Evolutionary conservation across 1,284 basidiomycete species (phyloP).

Genomic region (Inonotus obliquus): DNA sequence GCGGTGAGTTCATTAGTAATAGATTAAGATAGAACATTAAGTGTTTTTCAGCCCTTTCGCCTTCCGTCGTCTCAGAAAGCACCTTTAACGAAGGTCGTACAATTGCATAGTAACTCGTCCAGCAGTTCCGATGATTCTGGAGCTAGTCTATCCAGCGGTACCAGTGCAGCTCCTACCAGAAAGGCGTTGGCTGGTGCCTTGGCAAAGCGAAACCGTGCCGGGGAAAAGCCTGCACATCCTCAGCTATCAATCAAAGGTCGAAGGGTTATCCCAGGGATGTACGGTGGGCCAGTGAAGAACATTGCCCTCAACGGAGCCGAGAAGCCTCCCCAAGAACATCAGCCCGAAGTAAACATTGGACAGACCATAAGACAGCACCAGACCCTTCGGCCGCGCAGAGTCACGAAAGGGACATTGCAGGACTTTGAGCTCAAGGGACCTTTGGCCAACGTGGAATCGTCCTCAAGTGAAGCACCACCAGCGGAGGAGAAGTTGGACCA

Average conservation of each 20-base stretch:
- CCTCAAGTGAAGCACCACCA: slow-evolving; percentile 5
- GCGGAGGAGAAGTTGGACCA: background rate
- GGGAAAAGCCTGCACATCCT: slow-evolving; percentile 25
- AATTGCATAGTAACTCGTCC: slow-evolving; percentile 2
- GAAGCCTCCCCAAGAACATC: slow-evolving; percentile 4
- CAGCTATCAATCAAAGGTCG: slow-evolving; percentile 28
- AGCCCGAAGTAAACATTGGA: slow-evolving; percentile 18
- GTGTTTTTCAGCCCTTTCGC: background rate
- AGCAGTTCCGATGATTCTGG: slow-evolving; percentile 17
- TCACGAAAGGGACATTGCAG: slow-evolving; percentile 20
- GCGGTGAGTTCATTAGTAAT: slow-evolving; percentile 4
- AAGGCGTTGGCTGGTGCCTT: slow-evolving; percentile 18
- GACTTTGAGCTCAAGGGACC: slow-evolving; percentile 9
- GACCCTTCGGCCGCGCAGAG: slow-evolving; percentile 31
- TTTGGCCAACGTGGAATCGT: slow-evolving; percentile 5
- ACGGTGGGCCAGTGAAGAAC: slow-evolving; percentile 22
- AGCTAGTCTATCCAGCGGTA: slow-evolving; percentile 5
- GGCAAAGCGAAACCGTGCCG: slow-evolving; percentile 40
- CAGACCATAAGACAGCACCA: slow-evolving; percentile 20
- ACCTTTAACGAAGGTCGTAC: background rate
- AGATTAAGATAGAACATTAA: background rate
- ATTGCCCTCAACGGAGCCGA: slow-evolving; percentile 17
- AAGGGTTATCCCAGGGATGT: slow-evolving; percentile 35
- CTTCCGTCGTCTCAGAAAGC: slow-evolving; percentile 1
- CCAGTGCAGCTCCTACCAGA: background rate